Evolutionary conservation across 352 stramenopile genomes (phyloP).

Genomic region (Globisporangium megalacanthum): DNA sequence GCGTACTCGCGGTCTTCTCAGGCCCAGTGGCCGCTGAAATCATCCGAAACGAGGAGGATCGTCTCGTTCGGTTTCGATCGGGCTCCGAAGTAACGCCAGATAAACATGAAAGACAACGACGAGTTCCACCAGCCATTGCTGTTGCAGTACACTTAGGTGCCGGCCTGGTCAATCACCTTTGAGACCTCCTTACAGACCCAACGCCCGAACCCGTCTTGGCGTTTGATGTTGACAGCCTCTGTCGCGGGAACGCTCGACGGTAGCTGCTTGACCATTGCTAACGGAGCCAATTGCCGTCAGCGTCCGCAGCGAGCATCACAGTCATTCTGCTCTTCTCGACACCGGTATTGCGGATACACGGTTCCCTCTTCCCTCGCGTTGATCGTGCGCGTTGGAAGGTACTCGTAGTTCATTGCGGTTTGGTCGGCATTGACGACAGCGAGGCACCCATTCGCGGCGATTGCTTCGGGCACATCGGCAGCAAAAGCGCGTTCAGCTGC

Average conservation of each 20-base stretch:
- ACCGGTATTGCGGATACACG: slow-evolving; percentile 15
- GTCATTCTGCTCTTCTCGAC: slow-evolving; percentile 18
- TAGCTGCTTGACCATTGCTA: slow-evolving; percentile 16
- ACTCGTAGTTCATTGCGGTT: slow-evolving; percentile 24
- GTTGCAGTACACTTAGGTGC: slow-evolving; percentile 20
- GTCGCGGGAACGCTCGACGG: slow-evolving; percentile 8
- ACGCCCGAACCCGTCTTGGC: slow-evolving; percentile 23
- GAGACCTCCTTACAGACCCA: slow-evolving; percentile 17
- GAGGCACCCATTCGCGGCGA: slow-evolving; percentile 6
- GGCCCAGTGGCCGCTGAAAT: not conserved
- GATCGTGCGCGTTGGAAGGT: slow-evolving; percentile 18
- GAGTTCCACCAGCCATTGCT: slow-evolving; percentile 14
- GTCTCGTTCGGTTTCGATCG: not conserved
- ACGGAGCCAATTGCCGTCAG: slow-evolving; percentile 9
- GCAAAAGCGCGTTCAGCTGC: not conserved
- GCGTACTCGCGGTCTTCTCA: not conserved
- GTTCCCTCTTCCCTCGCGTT: slow-evolving; percentile 7
- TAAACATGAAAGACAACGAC: not conserved
- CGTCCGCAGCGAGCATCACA: slow-evolving; percentile 12
- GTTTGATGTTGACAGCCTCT: slow-evolving; percentile 9
- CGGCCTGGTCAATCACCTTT: slow-evolving; percentile 4
- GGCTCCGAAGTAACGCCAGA: not conserved
- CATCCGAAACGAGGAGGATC: not conserved
- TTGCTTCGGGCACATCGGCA: not conserved
- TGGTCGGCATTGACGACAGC: slow-evolving; percentile 20